Percentiles rank a stretch among this genome's conserved stretches.
phyloP scores from a whole-genome alignment of 2,329 filamentous ascomycete species.

The Alternaria incomplexa region DNA sequence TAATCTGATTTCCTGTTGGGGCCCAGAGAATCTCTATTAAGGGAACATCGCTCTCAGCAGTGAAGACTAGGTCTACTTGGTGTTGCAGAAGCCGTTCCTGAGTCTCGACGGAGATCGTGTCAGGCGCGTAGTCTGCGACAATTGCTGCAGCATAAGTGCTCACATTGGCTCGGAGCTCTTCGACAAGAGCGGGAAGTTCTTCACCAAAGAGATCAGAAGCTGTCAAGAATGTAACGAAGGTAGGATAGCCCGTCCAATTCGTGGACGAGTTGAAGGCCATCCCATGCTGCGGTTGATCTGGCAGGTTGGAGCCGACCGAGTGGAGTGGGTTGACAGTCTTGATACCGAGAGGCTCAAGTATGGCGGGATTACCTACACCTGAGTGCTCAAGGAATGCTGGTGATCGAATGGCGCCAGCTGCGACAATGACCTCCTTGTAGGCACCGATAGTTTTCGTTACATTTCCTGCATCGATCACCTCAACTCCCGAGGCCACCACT shows the following conservation, averaged over 20 bases:
- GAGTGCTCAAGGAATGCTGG: constrained; percentile 45
- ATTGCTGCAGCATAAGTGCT: constrained; percentile 36
- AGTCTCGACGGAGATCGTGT: constrained; percentile 32
- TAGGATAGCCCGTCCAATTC: constrained; percentile 48
- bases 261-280: constrained; percentile 33
- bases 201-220: constrained; percentile 45
- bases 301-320: constrained; percentile 42
- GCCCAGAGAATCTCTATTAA: constrained; percentile 57
- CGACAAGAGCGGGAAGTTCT: constrained; percentile 27
- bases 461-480: constrained; percentile 28
- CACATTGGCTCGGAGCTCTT: constrained; percentile 33
- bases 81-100: constrained; percentile 52
- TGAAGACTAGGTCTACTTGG: constrained; percentile 59
- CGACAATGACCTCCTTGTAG: constrained; percentile 43
- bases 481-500: constrained; percentile 30
- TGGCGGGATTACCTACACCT: constrained; percentile 44
- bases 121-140: constrained; percentile 21
- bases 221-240: constrained; percentile 46
- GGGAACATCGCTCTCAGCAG: constrained; percentile 46
- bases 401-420: constrained; percentile 44
- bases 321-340: constrained; percentile 27
- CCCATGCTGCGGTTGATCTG: constrained; percentile 42
- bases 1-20: constrained; percentile 33
- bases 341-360: constrained; percentile 32
- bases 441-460: constrained; percentile 22